Evolutionary conservation across 2,329 filamentous ascomycete species (phyloP), one percentile per base, ranked within the genome.

Genomic region (Didymella segeticola): DNA sequence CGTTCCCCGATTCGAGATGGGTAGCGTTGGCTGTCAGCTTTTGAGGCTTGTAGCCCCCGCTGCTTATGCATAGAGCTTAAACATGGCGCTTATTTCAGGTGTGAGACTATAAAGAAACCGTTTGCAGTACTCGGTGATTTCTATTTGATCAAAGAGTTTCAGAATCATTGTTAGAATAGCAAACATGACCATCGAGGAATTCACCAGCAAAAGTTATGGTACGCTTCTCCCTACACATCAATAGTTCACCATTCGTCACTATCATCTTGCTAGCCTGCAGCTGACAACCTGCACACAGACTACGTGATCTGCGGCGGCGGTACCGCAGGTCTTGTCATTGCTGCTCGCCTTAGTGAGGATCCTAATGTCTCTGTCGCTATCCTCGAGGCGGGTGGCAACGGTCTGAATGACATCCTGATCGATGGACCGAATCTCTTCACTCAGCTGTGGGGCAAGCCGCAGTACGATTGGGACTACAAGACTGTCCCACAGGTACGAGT

Each of bases 391-490:
- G 70, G 69, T 23, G 60, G 56, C 11, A 68, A 68, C 51, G 62
- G 61, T 3, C 34, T 70, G 20, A 43, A 68, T 9, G 69, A 72
- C 27, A 46, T 63, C 1, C 42, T 69, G 45, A 61, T 73, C n/a
- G 66, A 70, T 45, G 64, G 43, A 1, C 67, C 70, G 0, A 69
- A 64, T 36, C 39, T 68, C n/a, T 70, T 66, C 29, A 47, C 54
- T 0, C 60, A 67, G 26, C 46, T 66, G 1, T 66, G 57, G 55
- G 67, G 61, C 23, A 70, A 71, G 25, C 62, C 66, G 2, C 62
- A 71, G 33, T 72, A 68, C 53, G 71, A 73, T 31, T 73, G 70
- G 71, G 34, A 55, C 9, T 65, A 49, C 45, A 65, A 64, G 30
- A 71, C 68, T 7, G 63, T 69, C n/a, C 68, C 70, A 2, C 69